Evolutionary conservation across 176 grass and related monocot genomes (phyloP), one percentile per base, ranked within the genome.

Genomic region (Oryza brachyantha): DNA sequence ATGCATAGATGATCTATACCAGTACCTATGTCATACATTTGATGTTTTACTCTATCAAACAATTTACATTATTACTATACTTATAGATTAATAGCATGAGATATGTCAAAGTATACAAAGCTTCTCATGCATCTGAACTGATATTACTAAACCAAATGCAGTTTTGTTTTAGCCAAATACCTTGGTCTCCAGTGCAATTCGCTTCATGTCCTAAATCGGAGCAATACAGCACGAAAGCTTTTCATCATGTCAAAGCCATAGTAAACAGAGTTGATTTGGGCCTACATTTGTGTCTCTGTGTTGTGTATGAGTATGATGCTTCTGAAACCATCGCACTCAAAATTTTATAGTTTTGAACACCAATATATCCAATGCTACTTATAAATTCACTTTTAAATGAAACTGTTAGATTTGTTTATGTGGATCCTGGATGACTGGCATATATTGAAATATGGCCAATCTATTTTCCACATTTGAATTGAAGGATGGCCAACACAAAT

Each of bases 391-490:
- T 36, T 52, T 5, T 21, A 19, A 52, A 17, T 52, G 17, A 52
- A 52, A 8, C 17, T 17, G 21, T 21, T 52, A 19, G 46, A 52
- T 52, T 52, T 7, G 14, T 7, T 16, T 21, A 19, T 50, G 46
- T 50, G 43, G 43, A 46, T 13, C 43, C 43, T 10, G 3, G 40
- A 21, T 14, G 12, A 31, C 19, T 43, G 2, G 8, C 19, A 43
- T 64, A 78, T 39, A 38, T 50, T 73, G 31, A 64, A 32, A 77
- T 64, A 77, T 77, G 40, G 19, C 13, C 29, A n/a, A 77, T 34
- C 19, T 10, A 32, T 50, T 77, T 48, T 77, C 32, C 7, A 77
- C 2, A 16, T 19, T 21, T 82, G 10, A 39, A 73, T 54, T 62
- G 21, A 73, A 54, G 21, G 45, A 36, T n/a, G 12, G 3, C 1